Conservation (phyloP, 1,284 basidiomycete species). For the Pseudozyma sp. region DNA sequence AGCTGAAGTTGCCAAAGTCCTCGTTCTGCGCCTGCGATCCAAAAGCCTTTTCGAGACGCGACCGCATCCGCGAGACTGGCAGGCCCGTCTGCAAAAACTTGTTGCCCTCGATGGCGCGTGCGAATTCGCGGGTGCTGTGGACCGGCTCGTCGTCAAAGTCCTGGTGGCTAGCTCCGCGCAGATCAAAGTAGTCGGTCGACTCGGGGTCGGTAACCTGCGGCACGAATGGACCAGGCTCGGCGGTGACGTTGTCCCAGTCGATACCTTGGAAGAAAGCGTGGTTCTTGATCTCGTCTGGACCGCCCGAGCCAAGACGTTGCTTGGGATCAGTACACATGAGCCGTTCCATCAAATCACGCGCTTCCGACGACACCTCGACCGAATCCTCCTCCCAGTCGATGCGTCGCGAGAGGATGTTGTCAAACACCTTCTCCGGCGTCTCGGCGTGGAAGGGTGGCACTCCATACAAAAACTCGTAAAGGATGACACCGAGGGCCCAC, state of each 20-base stretch:
- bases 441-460: slow-evolving; percentile 98
- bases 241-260: slow-evolving; percentile 91
- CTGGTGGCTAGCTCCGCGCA: slow-evolving; percentile 88
- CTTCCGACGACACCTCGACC: slow-evolving; percentile 86
- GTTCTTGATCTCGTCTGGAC: slow-evolving; percentile 89
- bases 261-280: slow-evolving; percentile 92
- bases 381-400: slow-evolving; percentile 96
- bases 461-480: slow-evolving; percentile 97
- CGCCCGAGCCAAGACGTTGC: slow-evolving; percentile 84
- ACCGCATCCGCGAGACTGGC: slow-evolving; percentile 63
- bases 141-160: slow-evolving; percentile 83
- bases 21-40: slow-evolving; percentile 71
- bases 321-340: slow-evolving; percentile 86
- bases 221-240: slow-evolving; percentile 91
- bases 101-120: slow-evolving; percentile 54
- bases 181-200: slow-evolving; percentile 98
- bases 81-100: slow-evolving; percentile 66
- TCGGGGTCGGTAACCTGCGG: slow-evolving; percentile 95
- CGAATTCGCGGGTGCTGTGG: slow-evolving; percentile 49
- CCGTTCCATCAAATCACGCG: slow-evolving; percentile 88
- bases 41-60: slow-evolving; percentile 36
- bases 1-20: slow-evolving; percentile 97
- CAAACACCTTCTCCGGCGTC: slow-evolving; percentile 95
- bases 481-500: slow-evolving; percentile 99
- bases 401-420: slow-evolving; percentile 96